Base-by-base conservation (phyloP, 345 rosid genomes). In the Orychophragmus violaceus region DNA sequence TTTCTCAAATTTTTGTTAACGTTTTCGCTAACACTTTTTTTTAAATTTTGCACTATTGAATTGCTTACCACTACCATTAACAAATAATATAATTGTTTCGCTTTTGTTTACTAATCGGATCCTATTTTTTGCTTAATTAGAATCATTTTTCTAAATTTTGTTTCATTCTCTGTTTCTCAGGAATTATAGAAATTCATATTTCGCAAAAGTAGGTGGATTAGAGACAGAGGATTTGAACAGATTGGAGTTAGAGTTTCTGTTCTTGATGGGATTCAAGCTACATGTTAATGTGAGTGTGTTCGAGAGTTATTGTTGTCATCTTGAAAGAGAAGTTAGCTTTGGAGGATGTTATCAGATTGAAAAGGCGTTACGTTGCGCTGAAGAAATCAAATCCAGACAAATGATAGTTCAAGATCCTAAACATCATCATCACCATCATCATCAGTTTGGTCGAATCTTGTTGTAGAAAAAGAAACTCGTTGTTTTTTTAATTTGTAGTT, bases 261-360 rank as follows among this genome's bases (percentile, higher is more conserved):
- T 92, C 86, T 69, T 78, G 88, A 74, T 86, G 89, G 89, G 88
- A 6, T 92, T 92, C 79, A 89, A 82, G 14, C 33, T 92, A 66
- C 95, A 89, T 68, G 98, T 92, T 6, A 92, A 89, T 72, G 82
- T 89, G 35, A 82, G 89, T 37, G 98, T 91, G 28, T 91, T 87
- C 54, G 90, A 92, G 82, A 87, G 98, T 55, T 92, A 92, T 28
- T 89, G 96, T 64, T 71, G 84, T 56, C 98, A 92, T 70, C 72
- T 92, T 42, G 96, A 92, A 62, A 86, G 98, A 69, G 98, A 89
- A 64, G 96, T 92, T 45, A 77, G 95, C 66, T 70, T 79, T 25
- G 96, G 95, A 24, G 95, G 96, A 63, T 93, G 98, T 7, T 89
- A 85, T 60, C 96, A 87, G 5, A 87, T 92, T 23, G 98, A 92